Conservation (phyloP, 305 asterid species). For the Fraxinus velutina region DNA sequence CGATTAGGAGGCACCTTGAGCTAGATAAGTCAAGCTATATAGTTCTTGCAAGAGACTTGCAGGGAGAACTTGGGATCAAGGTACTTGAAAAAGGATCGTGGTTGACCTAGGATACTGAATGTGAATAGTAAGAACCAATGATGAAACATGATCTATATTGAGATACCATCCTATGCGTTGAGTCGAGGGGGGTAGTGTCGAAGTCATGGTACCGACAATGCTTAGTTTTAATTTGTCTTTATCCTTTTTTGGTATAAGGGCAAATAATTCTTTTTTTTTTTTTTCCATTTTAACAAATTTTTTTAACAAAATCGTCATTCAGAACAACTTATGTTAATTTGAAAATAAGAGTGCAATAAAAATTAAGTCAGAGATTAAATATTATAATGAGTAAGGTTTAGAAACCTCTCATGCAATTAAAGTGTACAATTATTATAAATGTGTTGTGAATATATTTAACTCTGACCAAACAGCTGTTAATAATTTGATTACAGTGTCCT, state of each 20-base stretch:
- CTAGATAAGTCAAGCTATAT: neutral
- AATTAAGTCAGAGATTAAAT: neutral
- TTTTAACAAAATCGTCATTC: too few relatives aligned
- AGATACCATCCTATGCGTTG: neutral
- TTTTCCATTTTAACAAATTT: too few relatives aligned
- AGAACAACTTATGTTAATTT: neutral
- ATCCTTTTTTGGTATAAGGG: neutral
- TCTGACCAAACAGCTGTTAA: neutral
- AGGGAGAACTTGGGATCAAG: neutral
- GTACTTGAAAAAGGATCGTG: neutral
- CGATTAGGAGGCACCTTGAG: neutral
- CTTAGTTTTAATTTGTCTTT: neutral
- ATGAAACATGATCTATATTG: neutral
- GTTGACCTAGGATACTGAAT: neutral
- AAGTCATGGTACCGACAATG: neutral
- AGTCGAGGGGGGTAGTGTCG: neutral
- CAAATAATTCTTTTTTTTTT: neutral
- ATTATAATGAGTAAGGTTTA: neutral
- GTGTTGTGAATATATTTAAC: neutral
- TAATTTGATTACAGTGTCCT: neutral
- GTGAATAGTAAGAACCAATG: neutral
- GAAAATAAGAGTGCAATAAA: neutral
- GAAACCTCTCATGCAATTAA: neutral
- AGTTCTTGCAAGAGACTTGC: neutral
- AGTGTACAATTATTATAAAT: too few relatives aligned